Conservation (phyloP, 1,284 basidiomycete species). For the Leucoagaricus sp. region DNA sequence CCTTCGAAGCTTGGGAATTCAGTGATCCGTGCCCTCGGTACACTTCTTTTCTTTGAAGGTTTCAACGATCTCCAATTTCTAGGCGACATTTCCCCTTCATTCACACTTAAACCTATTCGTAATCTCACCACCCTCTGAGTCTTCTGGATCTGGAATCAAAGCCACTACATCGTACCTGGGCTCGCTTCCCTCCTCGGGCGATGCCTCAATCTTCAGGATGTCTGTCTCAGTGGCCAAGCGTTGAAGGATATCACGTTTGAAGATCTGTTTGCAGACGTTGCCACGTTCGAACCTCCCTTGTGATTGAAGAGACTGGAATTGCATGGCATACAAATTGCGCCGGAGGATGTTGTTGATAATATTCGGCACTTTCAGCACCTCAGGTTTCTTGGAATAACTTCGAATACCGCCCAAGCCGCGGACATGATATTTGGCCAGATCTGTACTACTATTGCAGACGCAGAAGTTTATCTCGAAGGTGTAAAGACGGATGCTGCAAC, state of each 20-base stretch:
- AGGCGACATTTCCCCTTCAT: not conserved
- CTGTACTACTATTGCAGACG: not conserved
- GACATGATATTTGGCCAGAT: not conserved
- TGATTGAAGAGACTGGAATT: not conserved
- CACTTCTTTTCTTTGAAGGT: conserved; percentile 5
- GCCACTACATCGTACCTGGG: not conserved
- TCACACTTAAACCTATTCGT: conserved; percentile 7
- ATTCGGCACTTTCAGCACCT: conserved; percentile 1
- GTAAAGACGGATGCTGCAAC: not conserved
- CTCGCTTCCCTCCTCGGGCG: conserved; percentile 1
- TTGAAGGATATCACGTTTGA: not conserved
- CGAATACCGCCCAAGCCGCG: not conserved
- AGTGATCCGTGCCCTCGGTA: conserved; percentile 3
- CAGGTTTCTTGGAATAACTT: not conserved
- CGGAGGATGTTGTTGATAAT: not conserved
- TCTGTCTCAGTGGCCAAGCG: not conserved
- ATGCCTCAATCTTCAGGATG: not conserved
- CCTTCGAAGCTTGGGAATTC: not conserved
- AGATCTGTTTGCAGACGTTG: not conserved
- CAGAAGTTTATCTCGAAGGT: conserved; percentile 6
- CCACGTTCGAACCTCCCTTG: not conserved
- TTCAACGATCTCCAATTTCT: conserved; percentile 1
- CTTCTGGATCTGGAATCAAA: not conserved
- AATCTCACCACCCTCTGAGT: not conserved
- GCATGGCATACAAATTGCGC: not conserved